Evolutionary conservation across 116 monocot species (phyloP).

Genomic region (Posidonia oceanica): DNA sequence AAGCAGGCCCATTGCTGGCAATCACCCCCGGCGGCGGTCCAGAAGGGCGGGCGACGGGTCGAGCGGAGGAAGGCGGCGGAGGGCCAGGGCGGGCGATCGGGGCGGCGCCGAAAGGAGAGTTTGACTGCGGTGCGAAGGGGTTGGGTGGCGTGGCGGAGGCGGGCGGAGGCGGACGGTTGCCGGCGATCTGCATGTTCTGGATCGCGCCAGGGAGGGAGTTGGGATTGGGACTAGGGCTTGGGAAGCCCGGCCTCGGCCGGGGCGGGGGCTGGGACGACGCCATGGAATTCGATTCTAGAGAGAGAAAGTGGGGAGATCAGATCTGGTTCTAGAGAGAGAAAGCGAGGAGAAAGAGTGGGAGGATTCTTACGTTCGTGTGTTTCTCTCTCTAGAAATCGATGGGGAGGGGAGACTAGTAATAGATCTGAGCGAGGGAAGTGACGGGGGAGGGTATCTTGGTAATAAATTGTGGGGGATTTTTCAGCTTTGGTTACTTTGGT

Average conservation of each 20-base stretch:
- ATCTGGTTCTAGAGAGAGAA: not conserved
- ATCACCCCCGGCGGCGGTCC: not conserved
- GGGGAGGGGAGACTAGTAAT: too few species aligned
- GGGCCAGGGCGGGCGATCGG: conserved; percentile 11
- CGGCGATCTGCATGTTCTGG: conserved; percentile 41
- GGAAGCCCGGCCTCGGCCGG: conserved; percentile 1
- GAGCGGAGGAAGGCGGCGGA: conserved; percentile 5
- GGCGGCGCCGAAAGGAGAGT: not conserved
- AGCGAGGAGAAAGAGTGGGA: not conserved
- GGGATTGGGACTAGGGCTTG: conserved; percentile 16
- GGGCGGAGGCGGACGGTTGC: conserved; percentile 13
- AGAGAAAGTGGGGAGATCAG: not conserved
- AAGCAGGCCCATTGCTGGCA: not conserved
- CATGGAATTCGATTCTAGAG: conserved; percentile 4
- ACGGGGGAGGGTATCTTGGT: too few species aligned
- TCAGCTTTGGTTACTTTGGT: too few species aligned
- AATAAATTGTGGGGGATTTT: too few species aligned
- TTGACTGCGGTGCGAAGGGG: conserved; percentile 2
- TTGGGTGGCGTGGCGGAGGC: not conserved
- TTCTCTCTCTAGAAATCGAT: too few species aligned
- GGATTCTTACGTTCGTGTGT: not conserved
- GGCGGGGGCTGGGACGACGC: conserved; percentile 17
- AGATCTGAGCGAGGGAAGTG: too few species aligned
- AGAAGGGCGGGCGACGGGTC: conserved; percentile 7
- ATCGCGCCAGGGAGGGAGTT: conserved; percentile 18